Percentiles rank a stretch among this genome's conserved stretches.
These are phyloP conservation scores for Litchi chinensis DNA, from an alignment of 345 rosid genomes.

Conservation along the genomic window DNA sequence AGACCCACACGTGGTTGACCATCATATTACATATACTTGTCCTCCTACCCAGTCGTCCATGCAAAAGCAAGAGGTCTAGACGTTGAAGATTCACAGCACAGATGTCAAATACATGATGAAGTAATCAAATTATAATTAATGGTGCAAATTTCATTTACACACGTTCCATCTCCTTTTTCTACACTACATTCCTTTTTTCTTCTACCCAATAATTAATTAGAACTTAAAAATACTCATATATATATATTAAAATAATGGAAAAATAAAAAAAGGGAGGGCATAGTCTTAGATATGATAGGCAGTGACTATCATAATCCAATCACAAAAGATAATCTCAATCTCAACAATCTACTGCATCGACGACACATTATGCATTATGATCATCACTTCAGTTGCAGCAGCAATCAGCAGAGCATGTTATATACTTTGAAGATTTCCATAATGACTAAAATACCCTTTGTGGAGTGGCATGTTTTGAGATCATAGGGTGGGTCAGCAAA, in stretches of 20 bases:
- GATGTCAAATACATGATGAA: not conserved
- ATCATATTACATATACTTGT: not conserved
- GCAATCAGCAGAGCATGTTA: not conserved
- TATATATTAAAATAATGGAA: not conserved
- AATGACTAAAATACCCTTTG: slow-evolving; percentile 25
- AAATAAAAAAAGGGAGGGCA: too few species aligned
- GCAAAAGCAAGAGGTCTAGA: not conserved
- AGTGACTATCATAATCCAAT: slow-evolving; percentile 30
- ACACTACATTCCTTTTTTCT: not conserved
- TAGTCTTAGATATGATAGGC: not conserved
- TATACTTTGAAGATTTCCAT: not conserved
- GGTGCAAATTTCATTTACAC: not conserved
- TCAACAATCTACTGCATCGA: not conserved
- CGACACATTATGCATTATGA: not conserved
- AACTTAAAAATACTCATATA: not conserved
- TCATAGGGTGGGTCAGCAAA: slow-evolving; percentile 22
- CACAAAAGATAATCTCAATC: slow-evolving; percentile 12
- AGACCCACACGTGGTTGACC: not conserved
- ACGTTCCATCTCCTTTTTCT: not conserved
- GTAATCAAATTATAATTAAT: not conserved
- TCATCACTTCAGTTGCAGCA: slow-evolving; percentile 3
- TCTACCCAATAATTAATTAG: not conserved
- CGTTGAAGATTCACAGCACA: not conserved
- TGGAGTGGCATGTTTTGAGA: slow-evolving; percentile 2
- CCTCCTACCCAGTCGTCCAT: not conserved